Percentiles rank a stretch among this genome's conserved stretches.
phyloP scores from a whole-genome alignment of 2,329 filamentous ascomycete genomes.

The Verticillium klebahnii region DNA sequence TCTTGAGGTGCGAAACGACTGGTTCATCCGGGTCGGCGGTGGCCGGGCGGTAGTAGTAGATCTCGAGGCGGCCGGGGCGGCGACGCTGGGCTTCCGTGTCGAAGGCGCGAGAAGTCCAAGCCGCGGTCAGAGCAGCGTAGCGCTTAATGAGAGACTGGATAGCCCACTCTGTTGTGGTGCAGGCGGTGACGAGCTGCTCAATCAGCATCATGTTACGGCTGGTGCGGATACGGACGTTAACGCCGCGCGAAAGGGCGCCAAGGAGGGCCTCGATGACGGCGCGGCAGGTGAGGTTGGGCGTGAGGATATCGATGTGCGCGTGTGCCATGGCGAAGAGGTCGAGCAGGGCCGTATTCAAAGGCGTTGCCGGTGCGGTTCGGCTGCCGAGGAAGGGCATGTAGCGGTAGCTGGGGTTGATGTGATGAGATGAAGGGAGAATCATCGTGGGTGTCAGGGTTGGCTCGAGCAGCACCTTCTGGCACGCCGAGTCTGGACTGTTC shows the following conservation, averaged over 20 bases:
- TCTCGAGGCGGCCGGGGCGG: conserved; percentile 44
- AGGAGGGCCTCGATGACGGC: conserved; percentile 60
- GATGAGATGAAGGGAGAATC: conserved; percentile 71
- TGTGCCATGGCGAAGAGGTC: conserved; percentile 55
- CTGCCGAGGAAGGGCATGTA: conserved; percentile 51
- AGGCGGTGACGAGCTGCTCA: conserved; percentile 77
- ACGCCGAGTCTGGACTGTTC: conserved; percentile 13
- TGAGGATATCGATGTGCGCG: conserved; percentile 62
- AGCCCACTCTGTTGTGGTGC: conserved; percentile 66
- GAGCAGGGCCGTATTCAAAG: conserved; percentile 62
- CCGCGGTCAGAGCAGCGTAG: conserved; percentile 34
- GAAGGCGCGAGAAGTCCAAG: conserved; percentile 9
- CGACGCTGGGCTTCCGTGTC: conserved; percentile 40
- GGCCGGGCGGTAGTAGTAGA: conserved; percentile 53
- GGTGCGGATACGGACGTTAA: conserved; percentile 65
- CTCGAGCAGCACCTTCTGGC: conserved; percentile 14
- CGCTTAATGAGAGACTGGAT: conserved; percentile 53
- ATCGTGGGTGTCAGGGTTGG: conserved; percentile 43
- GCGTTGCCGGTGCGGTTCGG: conserved; percentile 53
- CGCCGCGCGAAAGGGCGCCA: conserved; percentile 57
- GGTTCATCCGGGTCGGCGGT: conserved; percentile 47
- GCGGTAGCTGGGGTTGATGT: conserved; percentile 60
- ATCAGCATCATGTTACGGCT: conserved; percentile 67
- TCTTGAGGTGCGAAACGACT: conserved; percentile 72
- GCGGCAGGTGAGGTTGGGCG: conserved; percentile 70